phyloP scores from a whole-genome alignment of 139 green algal species.

The Chloropicon primus region DNA sequence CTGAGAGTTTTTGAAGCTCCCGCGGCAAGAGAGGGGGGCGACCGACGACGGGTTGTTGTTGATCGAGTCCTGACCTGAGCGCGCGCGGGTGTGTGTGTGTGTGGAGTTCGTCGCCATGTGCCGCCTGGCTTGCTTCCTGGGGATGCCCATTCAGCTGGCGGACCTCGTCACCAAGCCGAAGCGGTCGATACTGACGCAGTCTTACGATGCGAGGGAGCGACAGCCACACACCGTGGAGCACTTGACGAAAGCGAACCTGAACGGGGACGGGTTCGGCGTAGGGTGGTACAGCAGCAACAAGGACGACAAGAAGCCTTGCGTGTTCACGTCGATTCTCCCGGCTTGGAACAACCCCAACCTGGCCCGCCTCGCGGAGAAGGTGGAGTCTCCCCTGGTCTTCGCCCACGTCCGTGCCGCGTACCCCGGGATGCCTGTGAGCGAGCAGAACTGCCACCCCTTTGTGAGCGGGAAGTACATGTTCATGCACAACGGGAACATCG shows the following conservation, averaged over 20 bases:
- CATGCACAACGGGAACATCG: slow-evolving; percentile 95
- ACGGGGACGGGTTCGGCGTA: slow-evolving; percentile 88
- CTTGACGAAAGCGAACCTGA: slow-evolving; percentile 76
- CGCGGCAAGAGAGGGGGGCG: too few relatives aligned
- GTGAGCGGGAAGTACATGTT: slow-evolving; percentile 72
- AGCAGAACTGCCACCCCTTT: slow-evolving; percentile 89
- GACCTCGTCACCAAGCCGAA: slow-evolving; percentile 70
- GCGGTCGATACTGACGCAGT: slow-evolving; percentile 86
- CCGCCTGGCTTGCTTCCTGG: slow-evolving; percentile 77
- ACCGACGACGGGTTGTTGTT: too few relatives aligned
- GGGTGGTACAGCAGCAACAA: neutral
- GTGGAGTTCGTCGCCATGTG: slow-evolving; percentile 57
- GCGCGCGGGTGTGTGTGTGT: too few relatives aligned
- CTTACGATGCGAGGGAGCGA: slow-evolving; percentile 80
- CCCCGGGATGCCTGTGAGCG: slow-evolving; percentile 84
- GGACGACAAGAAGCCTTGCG: slow-evolving; percentile 53
- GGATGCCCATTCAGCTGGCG: slow-evolving; percentile 55
- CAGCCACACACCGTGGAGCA: slow-evolving; percentile 54
- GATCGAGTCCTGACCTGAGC: too few relatives aligned
- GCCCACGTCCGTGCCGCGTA: slow-evolving; percentile 84
- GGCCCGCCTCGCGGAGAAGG: slow-evolving; percentile 70
- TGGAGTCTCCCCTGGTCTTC: slow-evolving; percentile 80
- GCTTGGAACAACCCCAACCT: slow-evolving; percentile 97
- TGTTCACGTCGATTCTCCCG: slow-evolving; percentile 83
- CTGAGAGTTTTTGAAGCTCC: too few relatives aligned